Evolutionary conservation across 176 grass and related monocot species (phyloP).

Genomic region (Juncus effusus): DNA sequence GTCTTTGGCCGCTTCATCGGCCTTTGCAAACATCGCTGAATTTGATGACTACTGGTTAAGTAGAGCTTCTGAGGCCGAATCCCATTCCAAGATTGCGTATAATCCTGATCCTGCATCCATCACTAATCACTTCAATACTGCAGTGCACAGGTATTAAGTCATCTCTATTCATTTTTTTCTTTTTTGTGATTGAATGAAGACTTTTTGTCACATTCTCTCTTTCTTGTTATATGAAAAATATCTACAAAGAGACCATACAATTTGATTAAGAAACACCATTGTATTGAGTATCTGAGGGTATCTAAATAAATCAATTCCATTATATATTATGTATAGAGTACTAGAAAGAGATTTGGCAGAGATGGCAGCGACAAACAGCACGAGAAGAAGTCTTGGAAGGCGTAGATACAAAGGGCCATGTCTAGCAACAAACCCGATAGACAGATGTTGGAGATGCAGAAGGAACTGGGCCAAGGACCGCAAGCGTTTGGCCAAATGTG

Average conservation of each 20-base stretch:
- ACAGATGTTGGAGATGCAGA: slow-evolving; percentile 79
- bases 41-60: slow-evolving; percentile 51
- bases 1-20: slow-evolving; percentile 16
- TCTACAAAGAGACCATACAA: too few species aligned
- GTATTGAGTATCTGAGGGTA: neutral
- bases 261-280: neutral
- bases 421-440: slow-evolving; percentile 70
- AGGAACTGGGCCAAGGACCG: slow-evolving; percentile 53
- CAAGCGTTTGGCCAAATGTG: slow-evolving; percentile 49
- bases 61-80: slow-evolving; percentile 26
- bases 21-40: slow-evolving; percentile 28
- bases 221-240: too few species aligned
- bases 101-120: slow-evolving; percentile 49
- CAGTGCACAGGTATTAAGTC: slow-evolving; percentile 40
- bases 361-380: slow-evolving; percentile 21
- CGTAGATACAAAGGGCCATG: slow-evolving; percentile 32
- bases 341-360: slow-evolving; percentile 9
- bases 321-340: neutral
- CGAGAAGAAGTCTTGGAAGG: slow-evolving; percentile 8
- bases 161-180: neutral
- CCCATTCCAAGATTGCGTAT: slow-evolving; percentile 28
- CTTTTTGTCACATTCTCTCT: neutral
- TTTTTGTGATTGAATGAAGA: neutral
- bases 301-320: neutral
- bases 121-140: slow-evolving; percentile 48